Evolutionary conservation across 2,329 filamentous ascomycete genomes (phyloP).

Genomic region (Fusarium globosum): DNA sequence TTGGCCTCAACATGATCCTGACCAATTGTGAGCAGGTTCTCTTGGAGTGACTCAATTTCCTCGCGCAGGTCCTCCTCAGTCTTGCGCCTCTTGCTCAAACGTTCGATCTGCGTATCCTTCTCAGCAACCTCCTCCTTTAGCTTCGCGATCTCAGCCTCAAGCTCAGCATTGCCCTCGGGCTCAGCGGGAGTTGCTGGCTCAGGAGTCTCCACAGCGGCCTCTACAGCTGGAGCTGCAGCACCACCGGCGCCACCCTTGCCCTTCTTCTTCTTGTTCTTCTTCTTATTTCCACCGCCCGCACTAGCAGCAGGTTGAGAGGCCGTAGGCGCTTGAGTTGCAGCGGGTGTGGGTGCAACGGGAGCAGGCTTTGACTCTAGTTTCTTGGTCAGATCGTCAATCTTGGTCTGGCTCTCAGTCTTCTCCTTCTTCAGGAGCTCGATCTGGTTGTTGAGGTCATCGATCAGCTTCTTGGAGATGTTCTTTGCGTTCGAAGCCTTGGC

Average conservation of each 20-base stretch:
- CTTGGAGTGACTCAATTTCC: conserved; percentile 85
- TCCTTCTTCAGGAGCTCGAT: conserved; percentile 52
- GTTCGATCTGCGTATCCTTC: conserved; percentile 79
- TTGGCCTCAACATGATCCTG: conserved; percentile 87
- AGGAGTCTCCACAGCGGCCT: conserved; percentile 52
- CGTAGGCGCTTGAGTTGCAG: conserved; percentile 40
- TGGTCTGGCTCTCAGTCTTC: conserved; percentile 47
- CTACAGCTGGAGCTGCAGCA: conserved; percentile 48
- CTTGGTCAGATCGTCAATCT: conserved; percentile 55
- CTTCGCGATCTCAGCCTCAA: conserved; percentile 61
- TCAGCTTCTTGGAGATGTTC: conserved; percentile 55
- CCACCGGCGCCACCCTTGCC: conserved; percentile 73
- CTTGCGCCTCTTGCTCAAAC: conserved; percentile 74
- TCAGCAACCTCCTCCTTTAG: conserved; percentile 66
- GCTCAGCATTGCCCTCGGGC: conserved; percentile 48
- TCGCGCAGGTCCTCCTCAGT: conserved; percentile 84
- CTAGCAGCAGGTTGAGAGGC: conserved; percentile 42
- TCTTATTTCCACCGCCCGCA: conserved; percentile 58
- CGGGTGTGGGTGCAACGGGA: conserved; percentile 21
- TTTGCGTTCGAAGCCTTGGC: conserved; percentile 54
- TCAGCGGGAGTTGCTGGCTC: conserved; percentile 50
- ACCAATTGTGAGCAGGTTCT: conserved; percentile 82
- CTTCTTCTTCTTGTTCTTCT: conserved; percentile 89
- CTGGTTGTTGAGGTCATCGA: conserved; percentile 52
- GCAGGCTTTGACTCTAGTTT: conserved; percentile 53